These are phyloP conservation scores for Lecanoromycetidae sp. DNA, from an alignment of 2,329 filamentous ascomycete genomes.

Conservation along the genomic window DNA sequence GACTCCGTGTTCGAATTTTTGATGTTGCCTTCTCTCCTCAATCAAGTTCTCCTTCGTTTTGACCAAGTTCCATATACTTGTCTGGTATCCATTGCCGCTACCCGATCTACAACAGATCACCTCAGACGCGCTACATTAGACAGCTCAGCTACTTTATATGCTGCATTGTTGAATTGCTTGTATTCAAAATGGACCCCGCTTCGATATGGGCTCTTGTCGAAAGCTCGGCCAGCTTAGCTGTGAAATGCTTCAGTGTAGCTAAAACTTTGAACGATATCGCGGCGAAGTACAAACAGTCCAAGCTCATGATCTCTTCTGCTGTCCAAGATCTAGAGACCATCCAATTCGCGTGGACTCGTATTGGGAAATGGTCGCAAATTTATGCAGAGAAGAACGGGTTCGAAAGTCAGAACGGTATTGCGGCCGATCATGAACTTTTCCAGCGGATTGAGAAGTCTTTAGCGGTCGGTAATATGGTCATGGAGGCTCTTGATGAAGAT, in stretches of 20 bases:
- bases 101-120: too few relatives aligned
- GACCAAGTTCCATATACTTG: too few relatives aligned
- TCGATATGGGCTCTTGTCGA: background rate
- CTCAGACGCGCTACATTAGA: too few relatives aligned
- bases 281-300: constrained; percentile 5
- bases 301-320: constrained; percentile 3
- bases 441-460: background rate
- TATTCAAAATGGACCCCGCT: background rate
- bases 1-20: too few relatives aligned
- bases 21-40: too few relatives aligned
- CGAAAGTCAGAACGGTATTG: background rate
- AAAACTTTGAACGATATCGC: background rate
- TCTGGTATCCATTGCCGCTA: too few relatives aligned
- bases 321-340: constrained; percentile 7
- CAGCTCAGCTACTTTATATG: too few relatives aligned
- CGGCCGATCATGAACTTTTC: background rate
- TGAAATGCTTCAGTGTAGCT: background rate
- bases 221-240: background rate
- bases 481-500: constrained; percentile 25
- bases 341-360: constrained; percentile 4
- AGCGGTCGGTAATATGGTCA: constrained; percentile 2
- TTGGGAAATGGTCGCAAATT: background rate
- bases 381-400: too few relatives aligned
- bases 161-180: too few relatives aligned
- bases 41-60: too few relatives aligned